These are phyloP conservation scores for Pichia californica DNA, from an alignment of 805 yeast genomes.

Conservation along the genomic window DNA sequence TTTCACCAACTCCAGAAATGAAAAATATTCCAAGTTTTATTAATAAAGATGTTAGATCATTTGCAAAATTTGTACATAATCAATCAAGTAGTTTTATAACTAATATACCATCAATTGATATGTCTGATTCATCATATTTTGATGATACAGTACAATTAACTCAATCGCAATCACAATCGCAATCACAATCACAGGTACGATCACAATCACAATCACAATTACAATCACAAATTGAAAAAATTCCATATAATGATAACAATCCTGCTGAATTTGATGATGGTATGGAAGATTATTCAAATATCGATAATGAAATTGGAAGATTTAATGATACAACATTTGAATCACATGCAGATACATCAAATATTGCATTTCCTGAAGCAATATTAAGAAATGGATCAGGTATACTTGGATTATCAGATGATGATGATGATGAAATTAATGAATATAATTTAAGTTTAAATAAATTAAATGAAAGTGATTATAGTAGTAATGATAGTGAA, in stretches of 20 bases:
- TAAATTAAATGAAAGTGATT: neutral
- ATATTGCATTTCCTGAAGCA: conserved; percentile 31
- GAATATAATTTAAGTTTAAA: conserved; percentile 6
- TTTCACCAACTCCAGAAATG: neutral
- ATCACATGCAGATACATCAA: conserved; percentile 22
- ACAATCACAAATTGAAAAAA: neutral
- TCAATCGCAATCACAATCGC: conserved; percentile 9
- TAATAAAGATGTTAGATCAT: conserved; percentile 5
- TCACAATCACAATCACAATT: conserved; percentile 8
- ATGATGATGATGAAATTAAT: conserved; percentile 1
- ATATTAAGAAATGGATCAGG: conserved; percentile 22
- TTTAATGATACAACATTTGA: conserved; percentile 5
- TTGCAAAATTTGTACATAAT: conserved; percentile 1
- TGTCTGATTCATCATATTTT: neutral
- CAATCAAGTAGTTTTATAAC: conserved; percentile 6
- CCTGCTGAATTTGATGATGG: neutral
- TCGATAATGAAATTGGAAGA: neutral
- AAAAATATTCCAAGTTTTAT: conserved; percentile 7
- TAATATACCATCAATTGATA: neutral
- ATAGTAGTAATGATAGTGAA: neutral
- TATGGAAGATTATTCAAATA: neutral
- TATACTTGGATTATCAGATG: conserved; percentile 2
- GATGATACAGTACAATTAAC: conserved; percentile 10
- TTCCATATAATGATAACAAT: neutral
- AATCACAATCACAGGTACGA: conserved; percentile 6